Evolutionary conservation across 345 rosid genomes (phyloP), one percentile per base, ranked within the genome.

Genomic region (Trapa incisa): DNA sequence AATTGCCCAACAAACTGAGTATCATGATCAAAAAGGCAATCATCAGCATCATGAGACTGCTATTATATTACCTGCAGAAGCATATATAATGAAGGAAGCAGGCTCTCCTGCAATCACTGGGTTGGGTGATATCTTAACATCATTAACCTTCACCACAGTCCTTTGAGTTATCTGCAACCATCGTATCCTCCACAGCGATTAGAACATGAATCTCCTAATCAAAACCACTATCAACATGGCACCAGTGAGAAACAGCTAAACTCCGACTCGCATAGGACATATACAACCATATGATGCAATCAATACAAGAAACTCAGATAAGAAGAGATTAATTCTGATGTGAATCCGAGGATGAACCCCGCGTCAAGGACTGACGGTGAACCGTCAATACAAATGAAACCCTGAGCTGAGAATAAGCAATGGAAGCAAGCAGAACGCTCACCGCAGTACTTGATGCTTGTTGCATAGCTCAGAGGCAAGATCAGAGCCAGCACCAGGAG

Each of bases 41-140:
- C 37, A 33, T 61, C 6, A 36, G 5, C n/a, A 57, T 12, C 41
- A 2, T n/a, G 36, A 16, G 38, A 13, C n/a, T 41, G 7, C n/a
- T 41, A 12, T 38, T 38, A 5, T 3, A 57, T 68, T 75, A 86
- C 92, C 86, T 37, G 87, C 80, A 65, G 85, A 77, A 71, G 86
- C 86, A 3, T 75, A 81, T 71, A 89, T 80, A 53, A 75, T 81
- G 65, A 87, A 85, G 58, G 80, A 78, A 45, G 92, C 89, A 0
- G 81, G 79, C 47, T 75, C 6, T 37, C 88, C 92, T 62, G 79
- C 60, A 41, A 71, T 75, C 65, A 85, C 85, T 0, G 89, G 96
- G 47, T 80, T 48, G n/a, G 89, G 89, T 3, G 83, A 75, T 74
- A 89, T 83, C 73, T 73, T 61, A 16, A 89, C 81, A 65, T 79